Base-by-base conservation (phyloP, 2,329 filamentous ascomycete genomes). In the Alternaria ventricosa region DNA sequence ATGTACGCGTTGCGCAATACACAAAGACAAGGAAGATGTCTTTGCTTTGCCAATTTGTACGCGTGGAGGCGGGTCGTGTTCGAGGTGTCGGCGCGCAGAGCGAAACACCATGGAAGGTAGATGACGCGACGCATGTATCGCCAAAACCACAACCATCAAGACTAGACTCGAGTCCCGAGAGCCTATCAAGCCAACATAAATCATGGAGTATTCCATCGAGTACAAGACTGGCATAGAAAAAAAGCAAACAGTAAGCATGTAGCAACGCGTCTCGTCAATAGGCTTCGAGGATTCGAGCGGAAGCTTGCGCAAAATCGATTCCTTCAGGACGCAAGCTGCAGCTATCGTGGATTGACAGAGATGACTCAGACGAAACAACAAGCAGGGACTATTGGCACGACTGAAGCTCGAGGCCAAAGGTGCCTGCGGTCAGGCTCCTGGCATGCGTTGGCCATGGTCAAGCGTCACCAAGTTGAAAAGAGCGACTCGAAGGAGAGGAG, bases 401-500 rank as follows among this genome's bases (percentile, higher is more conserved):
- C 22, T 36, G 28, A 36, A 53, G 49, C 36, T 30, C 49, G 20
- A 53, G 49, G 49, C 49, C 49, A 53, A 13, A 36, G 28, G 13
- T 53, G 49, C 49, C 36, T 36, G 49, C 5, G 20, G 49, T 25
- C 20, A 53, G 49, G 49, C 49, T 53, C 49, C 28, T 41, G 23
- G 49, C 28, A 53, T 30, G 49, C 49, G 20, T 53, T 53, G 49
- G 49, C 22, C 28, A 25, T 33, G 15, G 49, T 36, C 5, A 23
- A 53, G 49, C 49, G 49, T 41, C 28, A 53, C 49, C 20, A 53
- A 36, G 30, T n/a, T n/a, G 20, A n/a, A 25, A 53, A 36, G 49
- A 53, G 49, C 49, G 28, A 18, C 49, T 53, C 30, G 49, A 41
- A 63, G 67, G 60, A 50, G 57, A 67, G 60, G 63, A 61, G 60